Evolutionary conservation across 2,329 filamentous ascomycete genomes (phyloP), one percentile per base, ranked within the genome.

Genomic region (Thyridium curvatum): DNA sequence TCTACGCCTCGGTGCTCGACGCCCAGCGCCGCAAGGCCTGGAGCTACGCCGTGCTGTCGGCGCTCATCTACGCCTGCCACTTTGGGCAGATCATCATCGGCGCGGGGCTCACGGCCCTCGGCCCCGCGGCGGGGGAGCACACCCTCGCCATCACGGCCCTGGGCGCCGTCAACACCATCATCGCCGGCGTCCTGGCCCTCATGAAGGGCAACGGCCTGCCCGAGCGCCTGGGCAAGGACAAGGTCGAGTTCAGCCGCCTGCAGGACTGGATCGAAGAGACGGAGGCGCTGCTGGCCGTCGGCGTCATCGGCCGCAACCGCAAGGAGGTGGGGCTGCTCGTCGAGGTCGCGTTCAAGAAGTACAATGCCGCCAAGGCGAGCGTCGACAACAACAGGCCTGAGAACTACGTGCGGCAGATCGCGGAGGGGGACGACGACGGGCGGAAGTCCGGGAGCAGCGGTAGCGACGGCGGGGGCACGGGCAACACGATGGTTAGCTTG

Each of bases 151-250:
- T 84, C 52, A 77, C 75, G 9, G 55, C 74, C 1, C 60, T 84
- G 1, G 79, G 81, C 3, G 77, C 77, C 1, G 53, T 77, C 10
- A 84, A 84, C 49, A 82, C 77, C 3, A 57, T 79, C 4, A 65
- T 82, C 6, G 80, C 80, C 1, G 79, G 81, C 13, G 59, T 80
- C 1, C 56, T 84, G 15, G 77, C 78, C 0, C 66, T 74, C 8
- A 52, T 74, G 34, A 73, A 72, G 49, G 68, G 70, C 4, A 69
- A 70, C 32, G 72, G 71, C 0, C 48, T 74, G 37, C 70, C 71
- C 1, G 65, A 70, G n/a, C 52, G 66, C 13, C 43, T 74, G 14
- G 57, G 65, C 31, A 65, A 68, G 37, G 66, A 74, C 41, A 63
- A 65, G 30, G 57, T 66, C 13, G 65, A 65, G 32, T 71, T 69